Conservation (phyloP, 495 filamentous ascomycete species). For the Penicillium manginii region DNA sequence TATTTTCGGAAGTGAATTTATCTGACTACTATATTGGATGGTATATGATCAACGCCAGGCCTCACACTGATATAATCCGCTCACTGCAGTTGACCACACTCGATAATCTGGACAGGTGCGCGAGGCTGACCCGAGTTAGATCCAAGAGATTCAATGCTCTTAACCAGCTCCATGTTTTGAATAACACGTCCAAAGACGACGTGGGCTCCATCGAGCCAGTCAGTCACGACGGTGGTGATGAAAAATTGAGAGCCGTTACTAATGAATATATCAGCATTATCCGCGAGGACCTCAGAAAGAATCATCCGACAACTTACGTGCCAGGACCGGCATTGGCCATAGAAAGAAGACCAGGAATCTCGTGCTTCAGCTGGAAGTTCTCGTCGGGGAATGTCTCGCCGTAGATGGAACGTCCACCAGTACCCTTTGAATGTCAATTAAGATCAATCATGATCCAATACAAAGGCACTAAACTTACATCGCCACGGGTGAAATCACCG, state of each 20-base stretch:
- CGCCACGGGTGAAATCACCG: slow-evolving; percentile 58
- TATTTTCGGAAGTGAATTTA: no score
- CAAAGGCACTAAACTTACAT: slow-evolving; percentile 53
- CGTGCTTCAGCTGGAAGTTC: slow-evolving; percentile 79
- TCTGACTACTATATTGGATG: no score
- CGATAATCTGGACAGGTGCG: neutral
- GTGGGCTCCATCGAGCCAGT: slow-evolving; percentile 75
- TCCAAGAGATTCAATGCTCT: neutral
- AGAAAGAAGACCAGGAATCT: slow-evolving; percentile 77
- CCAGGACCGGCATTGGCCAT: slow-evolving; percentile 89
- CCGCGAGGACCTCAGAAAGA: no score
- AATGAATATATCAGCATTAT: neutral
- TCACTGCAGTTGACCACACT: neutral
- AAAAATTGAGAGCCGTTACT: slow-evolving; percentile 91
- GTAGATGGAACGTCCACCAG: slow-evolving; percentile 92
- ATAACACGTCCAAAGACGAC: slow-evolving; percentile 76
- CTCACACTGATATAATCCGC: neutral
- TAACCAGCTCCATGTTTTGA: neutral
- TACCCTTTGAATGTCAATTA: slow-evolving; percentile 48
- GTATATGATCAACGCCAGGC: no score
- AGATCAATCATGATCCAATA: neutral
- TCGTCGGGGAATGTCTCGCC: slow-evolving; percentile 89
- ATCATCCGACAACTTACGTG: slow-evolving; percentile 1
- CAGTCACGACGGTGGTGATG: slow-evolving; percentile 55
- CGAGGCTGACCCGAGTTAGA: neutral